Conservation (phyloP, 2,329 filamentous ascomycete genomes). For the Trichophyton schoenleinii region DNA sequence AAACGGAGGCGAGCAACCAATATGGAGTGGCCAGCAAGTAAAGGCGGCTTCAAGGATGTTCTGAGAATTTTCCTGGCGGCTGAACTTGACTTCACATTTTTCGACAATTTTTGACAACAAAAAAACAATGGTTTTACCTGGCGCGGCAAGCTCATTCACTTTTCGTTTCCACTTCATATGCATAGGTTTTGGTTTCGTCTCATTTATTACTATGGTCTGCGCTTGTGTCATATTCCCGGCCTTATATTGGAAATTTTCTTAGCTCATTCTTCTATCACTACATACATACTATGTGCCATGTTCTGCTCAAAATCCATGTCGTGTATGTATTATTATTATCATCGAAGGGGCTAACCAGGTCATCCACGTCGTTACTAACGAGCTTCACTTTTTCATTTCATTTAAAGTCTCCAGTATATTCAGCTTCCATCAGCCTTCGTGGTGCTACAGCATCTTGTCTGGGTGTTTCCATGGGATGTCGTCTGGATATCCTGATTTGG, state of each 20-base stretch:
- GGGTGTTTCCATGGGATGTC: background rate
- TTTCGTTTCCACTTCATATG: background rate
- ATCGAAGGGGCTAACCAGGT: background rate
- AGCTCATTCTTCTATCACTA: background rate
- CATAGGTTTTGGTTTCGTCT: background rate
- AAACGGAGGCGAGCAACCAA: background rate
- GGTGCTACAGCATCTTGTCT: background rate
- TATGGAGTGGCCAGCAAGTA: background rate
- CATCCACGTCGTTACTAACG: background rate
- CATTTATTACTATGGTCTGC: background rate
- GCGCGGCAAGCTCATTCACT: background rate
- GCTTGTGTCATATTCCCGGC: background rate
- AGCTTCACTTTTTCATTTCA: background rate
- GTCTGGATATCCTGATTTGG: background rate
- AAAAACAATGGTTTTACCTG: background rate
- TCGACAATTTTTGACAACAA: background rate
- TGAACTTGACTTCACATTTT: background rate
- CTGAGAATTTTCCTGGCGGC: background rate
- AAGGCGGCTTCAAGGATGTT: background rate
- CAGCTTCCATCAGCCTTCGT: background rate
- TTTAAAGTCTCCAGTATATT: background rate
- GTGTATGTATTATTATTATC: background rate
- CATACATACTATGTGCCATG: background rate
- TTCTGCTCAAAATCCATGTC: background rate
- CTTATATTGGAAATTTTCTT: background rate